Evolutionary conservation across 1,284 basidiomycete genomes (phyloP).

Genomic region (Tremellales sp.): DNA sequence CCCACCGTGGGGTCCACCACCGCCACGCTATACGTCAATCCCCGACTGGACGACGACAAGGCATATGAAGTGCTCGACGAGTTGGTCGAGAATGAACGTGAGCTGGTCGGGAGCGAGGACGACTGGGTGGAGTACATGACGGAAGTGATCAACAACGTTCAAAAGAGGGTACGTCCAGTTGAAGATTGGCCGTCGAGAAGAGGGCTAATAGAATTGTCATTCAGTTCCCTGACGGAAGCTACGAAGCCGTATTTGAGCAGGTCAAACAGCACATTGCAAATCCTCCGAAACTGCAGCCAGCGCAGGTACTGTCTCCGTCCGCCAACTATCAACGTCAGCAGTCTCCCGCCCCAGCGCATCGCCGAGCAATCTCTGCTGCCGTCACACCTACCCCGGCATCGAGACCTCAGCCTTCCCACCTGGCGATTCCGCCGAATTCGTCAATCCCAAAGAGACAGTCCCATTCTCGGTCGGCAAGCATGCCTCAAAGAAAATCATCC

Average conservation of each 20-base stretch:
- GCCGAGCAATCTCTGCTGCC: slow-evolving; percentile 31
- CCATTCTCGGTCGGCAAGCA: slow-evolving; percentile 33
- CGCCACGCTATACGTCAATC: slow-evolving; percentile 45
- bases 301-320: neutral
- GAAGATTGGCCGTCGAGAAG: neutral
- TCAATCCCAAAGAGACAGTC: slow-evolving; percentile 7
- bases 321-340: too few relatives aligned
- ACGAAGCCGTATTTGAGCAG: slow-evolving; percentile 29
- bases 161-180: slow-evolving; percentile 35
- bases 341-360: slow-evolving; percentile 9
- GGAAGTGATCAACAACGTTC: slow-evolving; percentile 29
- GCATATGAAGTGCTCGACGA: slow-evolving; percentile 42
- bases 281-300: slow-evolving; percentile 5
- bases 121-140: slow-evolving; percentile 27
- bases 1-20: slow-evolving; percentile 45
- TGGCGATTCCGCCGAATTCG: slow-evolving; percentile 4
- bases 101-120: slow-evolving; percentile 25
- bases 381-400: slow-evolving; percentile 10
- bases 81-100: slow-evolving; percentile 42
- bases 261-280: slow-evolving; percentile 21
- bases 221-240: slow-evolving; percentile 46
- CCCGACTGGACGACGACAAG: slow-evolving; percentile 32
- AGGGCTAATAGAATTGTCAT: neutral
- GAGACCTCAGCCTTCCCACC: neutral
- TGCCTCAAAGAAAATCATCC: slow-evolving; percentile 26